These are phyloP conservation scores for Ambrosiella cleistominuta DNA, from an alignment of 2,329 filamentous ascomycete species.

Conservation along the genomic window DNA sequence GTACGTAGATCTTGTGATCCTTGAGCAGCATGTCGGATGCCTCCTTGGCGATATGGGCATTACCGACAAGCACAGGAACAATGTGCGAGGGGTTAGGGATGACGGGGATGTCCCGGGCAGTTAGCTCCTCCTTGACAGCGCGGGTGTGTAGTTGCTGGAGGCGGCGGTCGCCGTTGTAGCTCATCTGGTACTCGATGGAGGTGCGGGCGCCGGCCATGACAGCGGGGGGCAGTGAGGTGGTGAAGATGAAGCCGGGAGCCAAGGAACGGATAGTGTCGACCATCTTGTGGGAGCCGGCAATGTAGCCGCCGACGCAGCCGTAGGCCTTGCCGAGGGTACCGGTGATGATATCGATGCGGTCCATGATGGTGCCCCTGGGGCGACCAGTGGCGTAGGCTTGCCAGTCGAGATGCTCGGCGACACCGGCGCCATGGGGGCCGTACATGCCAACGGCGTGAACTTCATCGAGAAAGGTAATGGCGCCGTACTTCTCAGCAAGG, in stretches of 20 bases:
- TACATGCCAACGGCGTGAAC: constrained; percentile 99
- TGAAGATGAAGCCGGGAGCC: constrained; percentile 97
- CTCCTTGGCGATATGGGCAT: constrained; percentile 78
- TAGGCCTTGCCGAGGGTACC: constrained; percentile 96
- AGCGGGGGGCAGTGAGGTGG: constrained; percentile 83
- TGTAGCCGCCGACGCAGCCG: constrained; percentile 93
- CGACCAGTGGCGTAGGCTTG: constrained; percentile 63
- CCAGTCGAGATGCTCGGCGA: constrained; percentile 93
- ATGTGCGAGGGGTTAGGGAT: constrained; percentile 98
- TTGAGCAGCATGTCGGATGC: constrained; percentile 83
- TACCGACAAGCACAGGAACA: constrained; percentile 80
- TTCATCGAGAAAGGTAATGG: constrained; percentile 94
- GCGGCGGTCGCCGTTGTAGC: constrained; percentile 66
- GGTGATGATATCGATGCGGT: constrained; percentile 94
- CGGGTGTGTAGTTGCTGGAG: constrained; percentile 94
- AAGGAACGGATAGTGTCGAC: constrained; percentile 89
- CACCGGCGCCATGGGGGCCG: constrained; percentile 83
- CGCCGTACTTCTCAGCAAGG: constrained; percentile 91
- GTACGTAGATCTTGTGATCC: constrained; percentile 88
- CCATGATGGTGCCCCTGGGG: constrained; percentile 72
- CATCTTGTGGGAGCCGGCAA: constrained; percentile 71
- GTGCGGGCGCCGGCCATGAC: constrained; percentile 89
- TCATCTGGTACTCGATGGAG: constrained; percentile 87
- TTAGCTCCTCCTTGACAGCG: constrained; percentile 73
- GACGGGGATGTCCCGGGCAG: constrained; percentile 71